Base-by-base conservation (phyloP, 768 basidiomycete genomes). In the Panellus pusillus region DNA sequence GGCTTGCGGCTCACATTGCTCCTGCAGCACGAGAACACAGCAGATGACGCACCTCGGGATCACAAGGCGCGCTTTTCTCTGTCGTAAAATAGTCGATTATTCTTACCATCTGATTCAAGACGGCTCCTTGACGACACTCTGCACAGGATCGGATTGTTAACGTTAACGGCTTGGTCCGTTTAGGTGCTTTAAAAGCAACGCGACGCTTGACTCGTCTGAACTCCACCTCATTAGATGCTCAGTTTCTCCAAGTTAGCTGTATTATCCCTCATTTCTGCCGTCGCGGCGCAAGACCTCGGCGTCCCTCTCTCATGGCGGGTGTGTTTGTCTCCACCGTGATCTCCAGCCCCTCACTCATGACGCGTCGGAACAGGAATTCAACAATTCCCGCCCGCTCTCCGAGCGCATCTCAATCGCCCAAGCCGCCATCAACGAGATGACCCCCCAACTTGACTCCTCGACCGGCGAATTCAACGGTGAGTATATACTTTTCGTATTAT, bases 291-390 rank as follows among this genome's bases (percentile, higher is more conserved):
- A 55, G 67, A 75, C 58, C 66, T 78, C n/a, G 66, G 68, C 20
- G 72, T 75, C 4, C 76, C 76, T 27, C 48, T 67, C 8, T 69
- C 67, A 40, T 79, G 78, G 76, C 71, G 76, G 65, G 77, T 79
- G 48, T 9, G 73, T 70, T 45, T 14, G n/a, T 32, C 1, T 15
- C 17, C 12, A 3, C 27, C 19, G 9, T 18, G 6, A 18, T 17
- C 27, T 14, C 31, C 38, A 40, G 12, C 12, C 13, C n/a, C 17
- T 24, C 42, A 18, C 15, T 37, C 37, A 12, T 37, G 39, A 50
- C 12, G 24, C 12, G 17, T 15, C 24, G 19, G 17, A 17, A 9
- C 40, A 80, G 80, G 70, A 80, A 67, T 72, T 71, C 57, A 70
- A 42, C 57, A 79, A 72, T 58, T 66, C 68, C 7, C 69, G 74